Evolutionary conservation across 169 alveolate species (phyloP), one percentile per base, ranked within the genome.

Genomic region (Cryptosporidium tyzzeri): DNA sequence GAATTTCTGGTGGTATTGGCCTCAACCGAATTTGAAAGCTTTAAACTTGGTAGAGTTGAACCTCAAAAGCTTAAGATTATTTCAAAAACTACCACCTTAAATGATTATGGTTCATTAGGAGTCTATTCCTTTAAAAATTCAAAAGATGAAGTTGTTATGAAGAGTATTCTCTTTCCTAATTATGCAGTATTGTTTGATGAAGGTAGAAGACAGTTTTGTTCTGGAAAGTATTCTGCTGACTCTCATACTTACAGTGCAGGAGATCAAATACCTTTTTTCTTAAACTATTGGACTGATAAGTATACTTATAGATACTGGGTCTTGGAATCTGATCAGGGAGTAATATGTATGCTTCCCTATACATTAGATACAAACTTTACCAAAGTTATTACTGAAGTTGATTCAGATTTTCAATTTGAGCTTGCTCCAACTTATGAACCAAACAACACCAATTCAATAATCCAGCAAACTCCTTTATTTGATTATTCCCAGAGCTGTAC

Each of bases 261-360:
- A 0, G 31, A 61, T 10, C 31, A 37, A 31, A 45, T 80, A 39
- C 35, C 73, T 21, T 80, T 80, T 33, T 44, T n/a, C 67, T 9
- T 80, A 44, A 80, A 80, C 48, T 80, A 80, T 33, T 80, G 87
- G 87, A 65, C 73, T n/a, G 87, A 80, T 50, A 37, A 44, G 1
- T 80, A 44, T 65, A 80, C 71, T n/a, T 31, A 69, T 26, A 59
- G 75, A 39, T 80, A 62, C 51, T 80, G 73, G 87, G 75, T 80
- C 12, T 51, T 80, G 21, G 87, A 39, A 41, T 62, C 87, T 14
- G 80, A 35, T 16, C 48, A 59, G 69, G 75, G 75, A 41, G 75
- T 80, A 8, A 65, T 80, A 29, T 80, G 87, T 31, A 80, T 80
- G 87, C 65, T 80, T 29, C 87, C 87, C 6, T 80, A 62, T 59